Base-by-base conservation (phyloP, 345 rosid species). In the Hibiscus tridactylites region DNA sequence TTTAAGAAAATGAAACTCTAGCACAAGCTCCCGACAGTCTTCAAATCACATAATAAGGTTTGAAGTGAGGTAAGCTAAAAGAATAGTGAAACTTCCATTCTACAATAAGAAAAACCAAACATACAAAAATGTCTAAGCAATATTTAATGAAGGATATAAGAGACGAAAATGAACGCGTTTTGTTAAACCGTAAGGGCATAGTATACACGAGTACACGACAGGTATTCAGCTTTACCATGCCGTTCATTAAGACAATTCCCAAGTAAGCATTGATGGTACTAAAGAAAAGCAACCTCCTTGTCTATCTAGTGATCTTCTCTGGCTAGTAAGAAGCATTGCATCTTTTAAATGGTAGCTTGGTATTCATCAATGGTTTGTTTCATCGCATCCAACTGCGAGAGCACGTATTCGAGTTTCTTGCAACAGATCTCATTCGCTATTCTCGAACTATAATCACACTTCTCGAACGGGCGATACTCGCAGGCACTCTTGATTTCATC, bases 401-500 rank as follows among this genome's bases (percentile, higher is more conserved):
- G 73, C 31, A 86, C 74, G 29, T 88, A 85, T 68, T 88, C 85
- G 78, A 91, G 73, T 74, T 94, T 94, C 85, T 83, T 83, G 75
- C 84, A 81, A 73, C 97, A 86, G 63, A 94, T 87, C 83, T 92
- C 99, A 52, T 90, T 94, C 0, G 90, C 80, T 75, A 88, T 88
- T 72, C 97, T 82, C 1, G 90, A 77, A 62, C 77, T 85, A 79
- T 92, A 91, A 75, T 94, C 99, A 10, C 97, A 87, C 82, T 94
- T 94, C 88, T 94, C 98, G 49, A 91, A 91, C 4, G 97, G 97
- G 12, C 97, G 95, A 79, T 94, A 94, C 81, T 94, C 97, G 12
- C 98, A 94, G 0, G 96, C 95, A 72, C 97, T 91, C 72, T 94
- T 94, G 78, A 94, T 94, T 78, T 91, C 99, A 53, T 94, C 93